These are phyloP conservation scores for Mollisiaceae sp. DNA, from an alignment of 2,329 filamentous ascomycete genomes.

Conservation along the genomic window DNA sequence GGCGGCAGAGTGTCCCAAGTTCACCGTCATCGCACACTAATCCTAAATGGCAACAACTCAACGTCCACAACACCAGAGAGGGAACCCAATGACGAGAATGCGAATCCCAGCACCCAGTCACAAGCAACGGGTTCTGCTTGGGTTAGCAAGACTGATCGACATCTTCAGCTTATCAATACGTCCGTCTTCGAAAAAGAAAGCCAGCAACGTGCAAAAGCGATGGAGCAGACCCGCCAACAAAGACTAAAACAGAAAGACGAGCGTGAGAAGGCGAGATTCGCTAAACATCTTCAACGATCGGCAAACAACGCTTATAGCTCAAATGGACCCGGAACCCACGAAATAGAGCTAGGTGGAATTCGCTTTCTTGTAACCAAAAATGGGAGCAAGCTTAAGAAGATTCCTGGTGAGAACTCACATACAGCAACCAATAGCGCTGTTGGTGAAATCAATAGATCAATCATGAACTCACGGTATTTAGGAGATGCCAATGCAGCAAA, in stretches of 20 bases:
- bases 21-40: slow-evolving; percentile 64
- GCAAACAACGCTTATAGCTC: slow-evolving; percentile 35
- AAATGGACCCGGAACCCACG: too few species aligned
- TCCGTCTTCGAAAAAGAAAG: slow-evolving; percentile 77
- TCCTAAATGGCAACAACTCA: slow-evolving; percentile 58
- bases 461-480: slow-evolving; percentile 46
- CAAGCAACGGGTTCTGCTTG: slow-evolving; percentile 52
- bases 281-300: slow-evolving; percentile 49
- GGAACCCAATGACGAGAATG: slow-evolving; percentile 31
- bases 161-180: slow-evolving; percentile 83
- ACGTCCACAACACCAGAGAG: slow-evolving; percentile 14
- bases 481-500: slow-evolving; percentile 65
- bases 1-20: slow-evolving; percentile 47
- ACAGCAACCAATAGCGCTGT: slow-evolving; percentile 21
- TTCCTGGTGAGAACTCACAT: slow-evolving; percentile 61
- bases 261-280: slow-evolving; percentile 64
- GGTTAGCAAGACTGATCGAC: slow-evolving; percentile 76
- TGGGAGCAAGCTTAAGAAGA: slow-evolving; percentile 81
- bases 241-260: slow-evolving; percentile 59
- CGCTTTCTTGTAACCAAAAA: slow-evolving; percentile 75
- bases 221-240: slow-evolving; percentile 69
- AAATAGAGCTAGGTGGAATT: slow-evolving; percentile 58
- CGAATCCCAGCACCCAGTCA: not conserved
- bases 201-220: slow-evolving; percentile 70
- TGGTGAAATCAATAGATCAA: slow-evolving; percentile 9